Base-by-base conservation (phyloP, 768 basidiomycete genomes). In the Daedaleopsis nitida region DNA sequence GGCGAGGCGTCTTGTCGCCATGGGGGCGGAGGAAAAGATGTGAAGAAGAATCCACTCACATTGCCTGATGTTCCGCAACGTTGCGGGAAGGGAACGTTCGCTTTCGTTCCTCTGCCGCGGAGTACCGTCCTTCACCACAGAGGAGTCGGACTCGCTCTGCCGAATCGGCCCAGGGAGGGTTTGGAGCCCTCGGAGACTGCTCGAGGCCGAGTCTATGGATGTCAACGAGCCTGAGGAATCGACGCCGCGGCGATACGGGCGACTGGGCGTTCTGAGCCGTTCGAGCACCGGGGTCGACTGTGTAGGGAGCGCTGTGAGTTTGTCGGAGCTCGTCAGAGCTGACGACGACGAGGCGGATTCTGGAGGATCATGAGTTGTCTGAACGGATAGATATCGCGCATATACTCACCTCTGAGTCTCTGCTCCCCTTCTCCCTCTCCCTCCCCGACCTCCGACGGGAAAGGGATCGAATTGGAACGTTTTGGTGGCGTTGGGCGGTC, bases 51-150 rank as follows among this genome's bases (percentile, higher is more conserved):
- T 21, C 23, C 17, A 53, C 69, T 59, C 62, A 81, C 83, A 72
- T 75, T 81, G 76, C 58, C 73, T 68, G 60, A 78, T 63, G 58
- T 74, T 74, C 57, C 72, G 78, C 45, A 65, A 63, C 23, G 75
- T 74, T 0, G 76, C 70, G 23, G 77, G 78, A 39, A 75, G 68
- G 21, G 79, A 81, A 14, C 78, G 73, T 52, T 85, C 84, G 60
- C 80, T 83, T 34, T 88, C 86, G 19, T 84, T 78, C 43, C 82
- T 80, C 61, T 83, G 83, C 39, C 72, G 76, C 3, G 84, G 78
- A 2, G 80, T 81, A 8, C 27, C 27, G 27, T 78, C 80, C 54
- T 73, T 78, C 17, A 77, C 77, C 0, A 69, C 37, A 3, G 80
- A 78, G 8, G 73, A 70, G 6, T 83, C 79, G 1, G 79, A 75